Conservation (phyloP, 179 eudicot genomes). For the Vitellaria paradoxa region DNA sequence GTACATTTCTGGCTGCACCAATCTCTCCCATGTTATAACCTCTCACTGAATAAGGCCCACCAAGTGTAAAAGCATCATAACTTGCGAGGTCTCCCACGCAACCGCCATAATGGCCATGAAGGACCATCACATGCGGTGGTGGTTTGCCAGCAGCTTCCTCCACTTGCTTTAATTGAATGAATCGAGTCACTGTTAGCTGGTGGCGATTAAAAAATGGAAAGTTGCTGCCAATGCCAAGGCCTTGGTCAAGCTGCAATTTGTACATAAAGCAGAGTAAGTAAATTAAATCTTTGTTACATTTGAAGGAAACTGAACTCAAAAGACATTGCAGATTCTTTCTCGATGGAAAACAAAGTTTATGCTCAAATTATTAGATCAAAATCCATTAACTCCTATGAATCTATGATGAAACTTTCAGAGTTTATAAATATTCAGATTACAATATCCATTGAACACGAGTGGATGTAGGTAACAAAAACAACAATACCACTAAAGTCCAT, state of each 20-base stretch:
- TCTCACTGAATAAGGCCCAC: slow-evolving; percentile 98
- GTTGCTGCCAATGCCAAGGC: slow-evolving; percentile 87
- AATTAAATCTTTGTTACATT: no score
- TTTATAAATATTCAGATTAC: no score
- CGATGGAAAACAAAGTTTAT: no score
- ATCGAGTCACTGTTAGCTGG: slow-evolving; percentile 79
- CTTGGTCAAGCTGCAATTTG: slow-evolving; percentile 85
- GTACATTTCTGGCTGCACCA: slow-evolving; percentile 95
- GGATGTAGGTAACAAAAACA: no score
- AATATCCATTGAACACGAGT: no score
- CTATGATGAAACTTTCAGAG: no score
- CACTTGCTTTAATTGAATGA: slow-evolving; percentile 73
- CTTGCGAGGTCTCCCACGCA: slow-evolving; percentile 98
- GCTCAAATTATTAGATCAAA: no score
- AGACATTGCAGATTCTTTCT: no score
- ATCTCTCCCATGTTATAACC: slow-evolving; percentile 99
- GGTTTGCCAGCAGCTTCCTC: slow-evolving; percentile 96
- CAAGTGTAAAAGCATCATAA: slow-evolving; percentile 94
- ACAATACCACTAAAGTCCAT: no score
- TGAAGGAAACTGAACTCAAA: no score
- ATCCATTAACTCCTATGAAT: no score
- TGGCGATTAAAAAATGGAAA: slow-evolving; percentile 92
- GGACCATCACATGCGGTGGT: slow-evolving; percentile 92
- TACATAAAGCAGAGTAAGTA: no score
- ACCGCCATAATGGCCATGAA: slow-evolving; percentile 97